phyloP scores from a whole-genome alignment of 164 flowering plant genomes.

The Magnolia changhungtana region DNA sequence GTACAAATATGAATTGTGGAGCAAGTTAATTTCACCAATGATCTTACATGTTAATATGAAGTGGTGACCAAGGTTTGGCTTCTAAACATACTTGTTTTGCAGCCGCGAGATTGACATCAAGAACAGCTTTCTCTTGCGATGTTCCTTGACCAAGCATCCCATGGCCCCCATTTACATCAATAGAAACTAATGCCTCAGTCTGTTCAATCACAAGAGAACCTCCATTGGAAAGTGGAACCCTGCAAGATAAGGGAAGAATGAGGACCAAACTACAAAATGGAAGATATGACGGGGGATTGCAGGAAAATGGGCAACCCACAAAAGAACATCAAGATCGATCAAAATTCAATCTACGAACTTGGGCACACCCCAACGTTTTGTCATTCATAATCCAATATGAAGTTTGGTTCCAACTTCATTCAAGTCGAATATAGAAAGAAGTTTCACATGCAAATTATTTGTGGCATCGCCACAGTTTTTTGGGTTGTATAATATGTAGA shows the following conservation, averaged over 20 bases:
- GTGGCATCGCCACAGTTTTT: not conserved
- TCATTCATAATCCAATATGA: not conserved
- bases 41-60: slow-evolving; percentile 13
- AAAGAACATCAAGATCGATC: not conserved
- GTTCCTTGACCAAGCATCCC: slow-evolving; percentile 84
- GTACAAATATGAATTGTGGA: not conserved
- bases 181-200: slow-evolving; percentile 95
- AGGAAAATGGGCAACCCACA: not conserved
- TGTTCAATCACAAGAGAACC: slow-evolving; percentile 96
- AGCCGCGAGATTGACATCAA: slow-evolving; percentile 94
- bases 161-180: slow-evolving; percentile 97
- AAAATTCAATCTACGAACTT: not conserved
- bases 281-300: not conserved
- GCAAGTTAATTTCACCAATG: not conserved
- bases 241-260: slow-evolving; percentile 28
- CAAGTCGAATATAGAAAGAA: not conserved
- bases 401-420: not conserved
- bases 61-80: slow-evolving; percentile 16
- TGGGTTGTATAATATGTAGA: not conserved
- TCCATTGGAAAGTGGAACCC: slow-evolving; percentile 81
- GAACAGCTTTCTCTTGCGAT: slow-evolving; percentile 86
- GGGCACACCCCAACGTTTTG: not conserved
- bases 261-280: slow-evolving; percentile 4
- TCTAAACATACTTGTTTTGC: slow-evolving; percentile 76
- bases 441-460: not conserved